A percentile compares a stretch with the other conserved stretches of the same genome.
Evolutionary conservation across 768 basidiomycete genomes (phyloP).

Genomic region (Amylocystis lapponica): DNA sequence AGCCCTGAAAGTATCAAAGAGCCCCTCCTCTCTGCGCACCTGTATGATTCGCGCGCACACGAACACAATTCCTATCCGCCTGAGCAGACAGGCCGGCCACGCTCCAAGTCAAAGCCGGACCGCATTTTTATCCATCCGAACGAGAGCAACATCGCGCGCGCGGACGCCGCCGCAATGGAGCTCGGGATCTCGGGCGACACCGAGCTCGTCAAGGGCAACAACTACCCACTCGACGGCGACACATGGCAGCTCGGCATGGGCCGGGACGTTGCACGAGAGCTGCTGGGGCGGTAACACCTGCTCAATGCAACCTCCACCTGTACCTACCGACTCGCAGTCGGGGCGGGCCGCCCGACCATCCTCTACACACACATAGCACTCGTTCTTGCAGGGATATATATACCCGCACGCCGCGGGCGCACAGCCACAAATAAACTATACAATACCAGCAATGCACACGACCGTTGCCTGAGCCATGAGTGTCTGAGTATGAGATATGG

Average conservation of each 20-base stretch:
- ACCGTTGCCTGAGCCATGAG: too few relatives aligned
- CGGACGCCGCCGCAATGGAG: conserved; percentile 54
- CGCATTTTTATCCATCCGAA: conserved; percentile 58
- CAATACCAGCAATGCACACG: not conserved
- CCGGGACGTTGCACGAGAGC: conserved; percentile 40
- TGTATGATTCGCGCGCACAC: not conserved
- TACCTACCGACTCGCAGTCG: too few relatives aligned
- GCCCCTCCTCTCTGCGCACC: conserved; percentile 14
- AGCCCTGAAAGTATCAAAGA: conserved; percentile 22
- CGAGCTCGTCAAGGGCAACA: conserved; percentile 38
- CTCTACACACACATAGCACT: too few relatives aligned
- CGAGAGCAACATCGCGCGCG: conserved; percentile 59
- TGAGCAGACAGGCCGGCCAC: conserved; percentile 26
- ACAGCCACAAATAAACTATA: too few relatives aligned
- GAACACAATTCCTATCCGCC: not conserved
- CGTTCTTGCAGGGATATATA: too few relatives aligned
- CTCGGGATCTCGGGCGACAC: conserved; percentile 46
- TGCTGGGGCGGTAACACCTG: conserved; percentile 33
- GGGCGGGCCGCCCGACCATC: too few relatives aligned
- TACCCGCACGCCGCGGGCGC: too few relatives aligned
- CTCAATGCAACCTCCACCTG: too few relatives aligned
- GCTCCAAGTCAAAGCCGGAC: conserved; percentile 47
- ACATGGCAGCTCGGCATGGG: conserved; percentile 51
- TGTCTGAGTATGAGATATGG: too few relatives aligned
- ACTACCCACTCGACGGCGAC: conserved; percentile 29